Evolutionary conservation across 2,329 filamentous ascomycete genomes (phyloP).

Genomic region (Cadophora gregata): DNA sequence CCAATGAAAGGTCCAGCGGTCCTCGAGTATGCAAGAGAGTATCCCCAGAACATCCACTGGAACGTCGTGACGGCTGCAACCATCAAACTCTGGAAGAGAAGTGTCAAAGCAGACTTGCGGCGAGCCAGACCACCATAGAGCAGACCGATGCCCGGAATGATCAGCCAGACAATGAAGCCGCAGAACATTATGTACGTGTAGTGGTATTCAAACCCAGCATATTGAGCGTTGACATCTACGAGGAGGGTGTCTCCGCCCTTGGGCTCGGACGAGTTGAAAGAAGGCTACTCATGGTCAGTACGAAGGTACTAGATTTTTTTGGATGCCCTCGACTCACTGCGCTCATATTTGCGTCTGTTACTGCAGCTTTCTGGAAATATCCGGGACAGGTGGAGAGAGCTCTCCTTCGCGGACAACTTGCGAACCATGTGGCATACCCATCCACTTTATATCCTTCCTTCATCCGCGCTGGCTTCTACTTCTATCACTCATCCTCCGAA

Average conservation of each 20-base stretch:
- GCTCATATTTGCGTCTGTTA: slow-evolving; percentile 29
- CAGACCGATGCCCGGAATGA: slow-evolving; percentile 70
- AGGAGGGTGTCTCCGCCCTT: slow-evolving; percentile 59
- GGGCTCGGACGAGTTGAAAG: slow-evolving; percentile 46
- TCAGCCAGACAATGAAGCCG: slow-evolving; percentile 67
- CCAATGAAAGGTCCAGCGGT: slow-evolving; percentile 68
- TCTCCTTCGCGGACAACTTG: not conserved
- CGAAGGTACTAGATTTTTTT: too few relatives aligned
- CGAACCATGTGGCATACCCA: slow-evolving; percentile 9
- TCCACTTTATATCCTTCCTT: too few relatives aligned
- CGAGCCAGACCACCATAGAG: slow-evolving; percentile 68
- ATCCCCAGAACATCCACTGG: slow-evolving; percentile 69
- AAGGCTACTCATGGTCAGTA: slow-evolving; percentile 33
- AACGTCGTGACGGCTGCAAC: slow-evolving; percentile 61
- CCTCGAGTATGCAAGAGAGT: slow-evolving; percentile 65
- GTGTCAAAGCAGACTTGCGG: slow-evolving; percentile 64
- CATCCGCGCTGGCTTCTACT: not conserved
- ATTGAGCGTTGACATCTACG: slow-evolving; percentile 59
- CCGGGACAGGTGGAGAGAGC: not conserved
- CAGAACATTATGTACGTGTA: slow-evolving; percentile 66
- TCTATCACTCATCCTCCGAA: slow-evolving; percentile 1
- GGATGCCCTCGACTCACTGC: slow-evolving; percentile 16
- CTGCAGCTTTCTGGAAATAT: not conserved
- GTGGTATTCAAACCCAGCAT: slow-evolving; percentile 63
- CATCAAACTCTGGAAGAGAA: slow-evolving; percentile 68